Percentiles rank a stretch among this genome's conserved stretches.
Evolutionary conservation across 2,329 filamentous ascomycete genomes (phyloP).

Genomic region (Hymenoscyphus fraxineus): DNA sequence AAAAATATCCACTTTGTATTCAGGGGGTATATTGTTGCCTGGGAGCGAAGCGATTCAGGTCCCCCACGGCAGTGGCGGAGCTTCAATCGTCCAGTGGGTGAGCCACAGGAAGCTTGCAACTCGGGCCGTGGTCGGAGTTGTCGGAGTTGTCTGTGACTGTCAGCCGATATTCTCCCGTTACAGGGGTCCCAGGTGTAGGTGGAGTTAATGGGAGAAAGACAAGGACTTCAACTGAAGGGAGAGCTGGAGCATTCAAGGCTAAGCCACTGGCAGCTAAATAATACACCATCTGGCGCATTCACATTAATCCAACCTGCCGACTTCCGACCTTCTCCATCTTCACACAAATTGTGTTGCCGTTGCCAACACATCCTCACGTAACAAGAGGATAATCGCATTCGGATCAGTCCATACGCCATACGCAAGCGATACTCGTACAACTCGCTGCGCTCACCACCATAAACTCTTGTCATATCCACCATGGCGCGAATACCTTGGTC

Average conservation of each 20-base stretch:
- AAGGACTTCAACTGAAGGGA: not conserved
- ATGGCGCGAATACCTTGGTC: slow-evolving; percentile 47
- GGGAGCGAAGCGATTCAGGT: too few species aligned
- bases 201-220: too few species aligned
- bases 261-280: not conserved
- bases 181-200: too few species aligned
- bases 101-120: too few species aligned
- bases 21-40: too few species aligned
- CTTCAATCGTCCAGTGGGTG: too few species aligned
- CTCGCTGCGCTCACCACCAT: not conserved
- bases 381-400: not conserved
- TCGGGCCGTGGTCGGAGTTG: too few species aligned
- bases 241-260: not conserved
- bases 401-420: too few species aligned
- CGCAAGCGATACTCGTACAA: not conserved
- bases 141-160: too few species aligned
- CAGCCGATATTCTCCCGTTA: too few species aligned
- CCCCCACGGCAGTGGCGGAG: too few species aligned
- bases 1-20: too few species aligned
- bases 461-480: not conserved
- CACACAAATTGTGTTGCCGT: not conserved
- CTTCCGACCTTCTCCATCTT: not conserved
- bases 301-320: not conserved
- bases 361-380: not conserved
- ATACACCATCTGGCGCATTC: not conserved